These are phyloP conservation scores for Eucalyptus sp. DNA, from an alignment of 345 rosid genomes.

Conservation along the genomic window DNA sequence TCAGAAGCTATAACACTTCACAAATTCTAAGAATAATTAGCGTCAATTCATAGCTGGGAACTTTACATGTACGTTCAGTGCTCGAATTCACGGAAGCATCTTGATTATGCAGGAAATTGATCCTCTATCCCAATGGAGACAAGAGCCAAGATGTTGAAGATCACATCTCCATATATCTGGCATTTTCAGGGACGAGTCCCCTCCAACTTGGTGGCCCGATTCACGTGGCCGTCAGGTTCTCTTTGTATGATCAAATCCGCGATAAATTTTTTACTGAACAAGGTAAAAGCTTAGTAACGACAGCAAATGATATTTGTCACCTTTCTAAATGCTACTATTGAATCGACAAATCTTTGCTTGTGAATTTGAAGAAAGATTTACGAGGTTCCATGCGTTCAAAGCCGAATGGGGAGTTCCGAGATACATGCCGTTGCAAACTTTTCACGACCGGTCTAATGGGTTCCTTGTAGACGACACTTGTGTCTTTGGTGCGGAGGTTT, in stretches of 20 bases:
- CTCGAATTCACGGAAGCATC: background rate
- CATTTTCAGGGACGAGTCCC: rapidly evolving
- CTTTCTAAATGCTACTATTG: rapidly evolving
- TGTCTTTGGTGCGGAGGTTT: background rate
- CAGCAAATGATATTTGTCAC: background rate
- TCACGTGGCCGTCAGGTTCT: background rate
- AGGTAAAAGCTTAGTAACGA: background rate
- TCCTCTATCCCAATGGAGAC: background rate
- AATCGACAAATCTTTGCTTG: background rate
- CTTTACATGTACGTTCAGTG: rapidly evolving
- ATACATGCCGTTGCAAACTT: too few relatives aligned
- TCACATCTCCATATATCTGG: background rate
- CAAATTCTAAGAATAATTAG: background rate
- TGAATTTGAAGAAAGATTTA: background rate
- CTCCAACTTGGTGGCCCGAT: background rate
- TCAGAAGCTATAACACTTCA: background rate
- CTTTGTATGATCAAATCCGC: background rate
- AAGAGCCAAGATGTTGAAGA: too few relatives aligned
- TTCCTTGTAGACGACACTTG: background rate
- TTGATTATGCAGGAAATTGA: background rate
- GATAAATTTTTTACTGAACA: background rate
- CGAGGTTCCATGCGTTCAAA: rapidly evolving
- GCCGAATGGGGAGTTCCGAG: background rate
- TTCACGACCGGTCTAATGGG: rapidly evolving
- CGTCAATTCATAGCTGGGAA: background rate